phyloP scores from a whole-genome alignment of 2,329 filamentous ascomycete genomes.

The Mariannaea elegans region DNA sequence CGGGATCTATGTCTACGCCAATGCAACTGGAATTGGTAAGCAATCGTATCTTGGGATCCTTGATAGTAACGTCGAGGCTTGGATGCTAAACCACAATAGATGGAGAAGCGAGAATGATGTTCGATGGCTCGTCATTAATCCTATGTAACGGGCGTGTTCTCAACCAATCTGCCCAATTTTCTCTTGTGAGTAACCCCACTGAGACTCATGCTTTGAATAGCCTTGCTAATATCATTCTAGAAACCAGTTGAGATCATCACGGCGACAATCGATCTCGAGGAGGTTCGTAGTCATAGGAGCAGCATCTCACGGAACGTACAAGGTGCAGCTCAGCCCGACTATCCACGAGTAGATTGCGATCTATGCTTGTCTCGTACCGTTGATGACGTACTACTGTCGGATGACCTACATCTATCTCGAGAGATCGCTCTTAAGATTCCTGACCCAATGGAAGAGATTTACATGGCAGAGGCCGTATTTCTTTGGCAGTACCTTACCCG shows the following conservation, averaged over 20 bases:
- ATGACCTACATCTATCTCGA: constrained; percentile 10
- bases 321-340: constrained; percentile 53
- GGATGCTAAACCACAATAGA: neutral
- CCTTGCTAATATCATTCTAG: no score
- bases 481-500: constrained; percentile 59
- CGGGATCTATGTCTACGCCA: constrained; percentile 62
- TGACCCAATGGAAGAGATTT: constrained; percentile 46
- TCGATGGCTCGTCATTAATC: constrained; percentile 70
- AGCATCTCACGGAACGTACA: constrained; percentile 66
- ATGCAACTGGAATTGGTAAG: constrained; percentile 21
- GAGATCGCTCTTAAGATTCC: constrained; percentile 29
- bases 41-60: no score
- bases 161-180: constrained; percentile 71
- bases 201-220: no score
- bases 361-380: constrained; percentile 34
- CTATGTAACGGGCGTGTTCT: constrained; percentile 67
- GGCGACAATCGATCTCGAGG: constrained; percentile 75
- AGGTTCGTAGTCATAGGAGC: constrained; percentile 70
- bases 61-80: no score
- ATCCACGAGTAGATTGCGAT: constrained; percentile 42
- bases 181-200: constrained; percentile 52
- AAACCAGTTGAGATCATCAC: constrained; percentile 69
- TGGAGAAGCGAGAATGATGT: constrained; percentile 2
- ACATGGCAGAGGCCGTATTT: constrained; percentile 39
- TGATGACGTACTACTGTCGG: constrained; percentile 40